Base-by-base conservation (phyloP, 2,329 filamentous ascomycete genomes). In the Ophiostoma pallidulum region DNA sequence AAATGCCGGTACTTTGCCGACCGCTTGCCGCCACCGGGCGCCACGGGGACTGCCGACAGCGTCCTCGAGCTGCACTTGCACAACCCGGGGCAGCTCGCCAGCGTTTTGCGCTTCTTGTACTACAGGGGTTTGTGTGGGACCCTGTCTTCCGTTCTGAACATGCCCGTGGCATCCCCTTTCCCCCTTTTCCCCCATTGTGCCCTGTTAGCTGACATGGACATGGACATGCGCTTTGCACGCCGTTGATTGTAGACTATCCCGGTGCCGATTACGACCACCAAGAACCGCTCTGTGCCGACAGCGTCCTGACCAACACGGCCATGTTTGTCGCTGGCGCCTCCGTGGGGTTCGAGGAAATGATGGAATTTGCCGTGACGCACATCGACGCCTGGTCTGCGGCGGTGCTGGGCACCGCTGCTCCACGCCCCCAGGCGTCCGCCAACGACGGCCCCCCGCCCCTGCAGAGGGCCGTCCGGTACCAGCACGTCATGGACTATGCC, bases 351-450 rank as follows among this genome's bases (percentile, higher is more conserved):
- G 38, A 26, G 3, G 28, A 45, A 35, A 54, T 63, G 57, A 61
- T 58, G 56, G 41, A 47, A n/a, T 53, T 38, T 18, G 77, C 75
- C 0, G 54, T 71, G 2, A 62, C 66, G 4, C 66, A 69, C 2
- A 56, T 84, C 2, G 73, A 72, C 0, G 51, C 56, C 8, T 54
- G 20, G 41, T 41, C 31, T 13, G 13, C 29, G 20, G 39, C 45
- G 19, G 29, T 42, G 4, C 26, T 44, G 18, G 18, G n/a, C n/a
- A n/a, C n/a, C n/a, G n/a, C 33, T 3, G n/a, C 19, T 8, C 47
- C 36, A 20, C 3, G 12, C 7, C 4, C 14, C 7, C 29, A 28
- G 24, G 41, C 18, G 14, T 35, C 19, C 14, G 24, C 4, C 20
- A 13, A 33, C 4, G 6, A 24, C 22, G 18, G 12, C 20, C 29